These are phyloP conservation scores for Spathaspora girioi DNA, from an alignment of 805 yeast species.

Conservation along the genomic window DNA sequence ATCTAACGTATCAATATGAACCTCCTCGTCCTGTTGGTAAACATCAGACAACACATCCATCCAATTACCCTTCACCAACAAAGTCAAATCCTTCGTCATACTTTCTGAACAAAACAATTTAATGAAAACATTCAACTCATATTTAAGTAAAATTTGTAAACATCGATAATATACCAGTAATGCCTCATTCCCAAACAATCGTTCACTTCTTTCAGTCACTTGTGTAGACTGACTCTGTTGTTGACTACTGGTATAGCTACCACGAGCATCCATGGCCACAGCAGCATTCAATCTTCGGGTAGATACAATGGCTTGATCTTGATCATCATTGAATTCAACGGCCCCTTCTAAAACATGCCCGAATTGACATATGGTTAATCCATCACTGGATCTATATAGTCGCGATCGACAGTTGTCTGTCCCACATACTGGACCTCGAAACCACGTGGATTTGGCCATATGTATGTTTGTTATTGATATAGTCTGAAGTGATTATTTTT, in stretches of 20 bases:
- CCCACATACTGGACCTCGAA: constrained; percentile 83
- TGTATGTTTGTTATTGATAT: background rate
- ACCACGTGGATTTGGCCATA: constrained; percentile 31
- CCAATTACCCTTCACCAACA: constrained; percentile 34
- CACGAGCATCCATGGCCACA: constrained; percentile 10
- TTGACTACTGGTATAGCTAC: constrained; percentile 20
- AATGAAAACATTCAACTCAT: constrained; percentile 32
- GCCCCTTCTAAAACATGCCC: constrained; percentile 89
- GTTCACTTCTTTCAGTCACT: constrained; percentile 11
- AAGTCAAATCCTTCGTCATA: constrained; percentile 15
- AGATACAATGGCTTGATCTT: constrained; percentile 52
- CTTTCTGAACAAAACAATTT: constrained; percentile 10
- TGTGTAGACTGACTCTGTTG: constrained; percentile 9
- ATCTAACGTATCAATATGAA: constrained; percentile 18
- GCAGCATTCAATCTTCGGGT: constrained; percentile 45
- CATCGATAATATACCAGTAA: constrained; percentile 40
- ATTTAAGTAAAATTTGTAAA: constrained; percentile 48
- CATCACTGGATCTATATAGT: constrained; percentile 69
- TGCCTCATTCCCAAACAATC: constrained; percentile 49
- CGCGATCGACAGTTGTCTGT: constrained; percentile 83
- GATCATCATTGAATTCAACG: constrained; percentile 76
- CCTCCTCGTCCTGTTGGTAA: constrained; percentile 1
- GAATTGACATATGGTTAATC: constrained; percentile 78
- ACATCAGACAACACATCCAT: constrained; percentile 15
- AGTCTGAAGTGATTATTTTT: background rate